Base-by-base conservation (phyloP, 2,329 filamentous ascomycete species). In the Fusarium heterosporum region DNA sequence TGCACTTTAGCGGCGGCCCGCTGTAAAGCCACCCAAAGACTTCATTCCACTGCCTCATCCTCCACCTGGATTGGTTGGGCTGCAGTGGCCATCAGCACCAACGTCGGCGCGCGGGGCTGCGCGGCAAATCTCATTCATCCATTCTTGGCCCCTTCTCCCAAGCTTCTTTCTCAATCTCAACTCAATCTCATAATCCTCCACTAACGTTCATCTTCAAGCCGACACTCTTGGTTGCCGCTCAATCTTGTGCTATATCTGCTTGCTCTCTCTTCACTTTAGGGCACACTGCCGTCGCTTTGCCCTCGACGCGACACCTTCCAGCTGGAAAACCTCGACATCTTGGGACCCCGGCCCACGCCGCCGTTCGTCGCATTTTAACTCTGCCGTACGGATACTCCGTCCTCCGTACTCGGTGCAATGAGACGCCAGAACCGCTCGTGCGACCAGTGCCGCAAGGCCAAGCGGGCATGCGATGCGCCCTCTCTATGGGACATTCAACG, bases 381-480 rank as follows among this genome's bases (percentile, higher is more conserved):
- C 40, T 14, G 14, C 51, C 46, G 46, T 42, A 66, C 39, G 19
- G 14, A 16, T 36, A n/a, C 34, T 36, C 34, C 34, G 34, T 36
- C 8, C 34, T n/a, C 34, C 34, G 34, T 36, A 11, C 34, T 36
- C 8, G 34, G 34, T 36, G 34, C 30, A 34, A 73, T 73, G 71
- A 73, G 71, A 63, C 71, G 71, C 38, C 71, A 73, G 39, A 73
- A 73, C 55, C 71, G 71, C 29, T 73, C 71, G 54, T 73, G 71
- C 64, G 71, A 73, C 48, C 71, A 73, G 64, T 73, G 71, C 60
- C 70, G 71, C 48, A 73, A 73, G 68, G 71, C 71, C 58, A 73
- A 73, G 61, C 68, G 71, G 53, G 71, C 71, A 62, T 73, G 71
- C 60, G 71, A 73, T 55, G 71, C 71, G 66, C 71, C 71, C 19